These are phyloP conservation scores for Annona squamosa DNA, from an alignment of 164 flowering plant species.

Conservation along the genomic window DNA sequence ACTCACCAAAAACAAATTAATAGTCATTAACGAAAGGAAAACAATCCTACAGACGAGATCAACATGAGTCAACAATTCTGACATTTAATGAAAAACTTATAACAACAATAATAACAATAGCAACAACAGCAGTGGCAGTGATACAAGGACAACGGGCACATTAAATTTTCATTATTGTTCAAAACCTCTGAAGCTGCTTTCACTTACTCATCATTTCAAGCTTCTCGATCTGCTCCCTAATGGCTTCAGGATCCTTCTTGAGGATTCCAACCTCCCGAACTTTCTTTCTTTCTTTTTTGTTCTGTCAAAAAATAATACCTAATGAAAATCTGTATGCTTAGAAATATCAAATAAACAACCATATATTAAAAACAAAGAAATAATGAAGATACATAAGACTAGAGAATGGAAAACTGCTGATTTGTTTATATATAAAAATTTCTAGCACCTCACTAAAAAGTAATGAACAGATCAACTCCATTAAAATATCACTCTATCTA, in stretches of 20 bases:
- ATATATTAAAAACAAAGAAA: neutral
- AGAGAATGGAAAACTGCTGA: neutral
- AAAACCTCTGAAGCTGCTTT: too few species aligned
- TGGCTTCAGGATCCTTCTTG: conserved; percentile 94
- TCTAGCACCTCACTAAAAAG: neutral
- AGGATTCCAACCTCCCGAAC: conserved; percentile 95
- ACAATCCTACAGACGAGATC: too few species aligned
- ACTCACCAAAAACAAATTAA: too few species aligned
- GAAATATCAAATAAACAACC: neutral
- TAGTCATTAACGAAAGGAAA: too few species aligned
- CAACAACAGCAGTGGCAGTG: too few species aligned
- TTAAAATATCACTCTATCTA: neutral
- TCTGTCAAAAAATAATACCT: conserved; percentile 34
- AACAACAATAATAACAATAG: too few species aligned
- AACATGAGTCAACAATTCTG: too few species aligned
- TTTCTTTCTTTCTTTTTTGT: conserved; percentile 95
- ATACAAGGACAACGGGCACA: too few species aligned
- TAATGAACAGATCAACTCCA: neutral
- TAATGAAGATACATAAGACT: neutral
- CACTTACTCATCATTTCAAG: conserved; percentile 90
- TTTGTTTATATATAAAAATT: neutral
- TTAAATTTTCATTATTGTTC: too few species aligned
- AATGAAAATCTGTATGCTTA: neutral
- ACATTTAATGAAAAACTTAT: too few species aligned
- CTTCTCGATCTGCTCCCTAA: conserved; percentile 86